Base-by-base conservation (phyloP, 208 protist genomes). In the Trypanosomatidae sp. region DNA sequence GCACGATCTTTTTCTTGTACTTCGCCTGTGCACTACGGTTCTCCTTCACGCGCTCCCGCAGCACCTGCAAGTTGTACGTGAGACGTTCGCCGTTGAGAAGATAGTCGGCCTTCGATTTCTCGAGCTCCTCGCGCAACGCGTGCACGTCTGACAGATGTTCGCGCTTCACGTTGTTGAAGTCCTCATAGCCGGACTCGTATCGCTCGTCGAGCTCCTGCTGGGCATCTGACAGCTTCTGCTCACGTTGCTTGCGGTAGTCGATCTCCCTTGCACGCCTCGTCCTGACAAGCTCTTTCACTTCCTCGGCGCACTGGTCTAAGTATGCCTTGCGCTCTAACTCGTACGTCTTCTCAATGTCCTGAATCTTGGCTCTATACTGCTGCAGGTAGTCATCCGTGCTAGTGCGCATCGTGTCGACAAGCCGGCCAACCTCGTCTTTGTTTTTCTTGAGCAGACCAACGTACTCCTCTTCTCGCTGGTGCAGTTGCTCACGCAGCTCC, bases 11-110 rank as follows among this genome's bases (percentile, higher is more conserved):
- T 25, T 92, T 84, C 83, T 98, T 98, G 84, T 98, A 96, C 80
- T 97, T 82, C 25, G 82, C 82, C 81, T 98, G 93, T n/a, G 96
- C 96, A 60, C 74, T 92, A 39, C 93, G 92, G 86, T 98, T 99
- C 74, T 99, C 98, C 74, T 97, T 93, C 39, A 98, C 95, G 5
- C 98, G 89, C 79, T 98, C 96, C 28, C 88, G 87, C 58, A 99
- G 92, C 47, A 99, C 95, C 73, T 98, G 95, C 67, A 98, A 79
- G 87, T 98, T 99, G 89, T 99, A 99, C 50, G 94, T 96, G 33
- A 99, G 91, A 41, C 98, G 97, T 81, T 99, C 95, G 22, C 90
- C 93, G 77, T 98, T 99, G 62, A 99, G 93, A 47, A 98, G 87
- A 76, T 98, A 99, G 80, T 97, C 95, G 8, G 95, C 86, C 67